Evolutionary conservation across 179 eudicot genomes (phyloP), one percentile per base, ranked within the genome.

Genomic region (Gypsophila paniculata): DNA sequence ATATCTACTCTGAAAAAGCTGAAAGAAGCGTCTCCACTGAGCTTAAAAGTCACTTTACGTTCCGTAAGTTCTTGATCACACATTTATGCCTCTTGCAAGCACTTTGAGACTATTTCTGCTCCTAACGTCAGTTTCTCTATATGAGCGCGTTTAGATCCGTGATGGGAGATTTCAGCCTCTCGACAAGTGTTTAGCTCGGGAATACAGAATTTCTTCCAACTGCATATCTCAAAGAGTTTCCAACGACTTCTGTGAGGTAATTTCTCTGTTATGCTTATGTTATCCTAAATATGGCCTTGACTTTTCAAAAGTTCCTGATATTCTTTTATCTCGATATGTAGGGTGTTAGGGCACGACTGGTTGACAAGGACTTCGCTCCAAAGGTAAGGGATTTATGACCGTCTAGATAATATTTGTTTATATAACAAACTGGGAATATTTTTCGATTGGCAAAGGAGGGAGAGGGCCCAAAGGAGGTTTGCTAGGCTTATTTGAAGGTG

Each of bases 361-460:
- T 91, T 44, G 97, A 91, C 83, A 91, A 93, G 76, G 97, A 93
- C 84, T 93, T 91, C 75, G 86, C 91, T 74, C 98, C 97, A 14
- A 91, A 89, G 86, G 98, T 93, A 80, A 76, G 77, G 19, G 23
- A n/a, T 38, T 34, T 53, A 51, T 51, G 9, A 17, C 21, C 70
- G 11, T 52, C 59, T 10, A n/a, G 21, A 12, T 59, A n/a, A 36
- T 25, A 7, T 34, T 63, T 60, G 21, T 23, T n/a, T 7, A 22
- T 22, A 5, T 39, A 39, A 39, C 44, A 5, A 8, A 39, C 6
- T 0, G 10, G 44, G 8, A 39, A 2, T 2, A 0, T 39, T 39
- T 39, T 39, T 39, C 6, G 3, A 39, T 5, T 8, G 10, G 0
- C 44, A 8, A 8, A 0, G 44, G 44, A 8, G 44, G 10, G 44